Evolutionary conservation across 2,329 filamentous ascomycete genomes (phyloP), one percentile per base, ranked within the genome.

Genomic region (Pseudonectria buxi): DNA sequence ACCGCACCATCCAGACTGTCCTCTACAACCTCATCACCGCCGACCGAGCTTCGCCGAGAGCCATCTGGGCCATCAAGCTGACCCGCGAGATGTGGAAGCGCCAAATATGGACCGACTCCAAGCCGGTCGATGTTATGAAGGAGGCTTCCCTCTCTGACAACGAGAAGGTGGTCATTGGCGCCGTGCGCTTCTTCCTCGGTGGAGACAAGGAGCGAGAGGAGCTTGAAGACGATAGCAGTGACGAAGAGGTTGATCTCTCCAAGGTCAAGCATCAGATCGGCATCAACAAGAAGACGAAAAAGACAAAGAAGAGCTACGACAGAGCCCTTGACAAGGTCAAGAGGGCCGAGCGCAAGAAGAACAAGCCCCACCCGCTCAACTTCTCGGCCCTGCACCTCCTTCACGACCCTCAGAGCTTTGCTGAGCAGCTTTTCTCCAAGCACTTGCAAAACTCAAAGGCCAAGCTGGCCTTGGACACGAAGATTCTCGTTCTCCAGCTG

Each of bases 41-140:
- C 4, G 90, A 98, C 59, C 79, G 84, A 28, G 72, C 83, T 7
- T 94, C 88, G 1, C 74, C 86, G 1, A 92, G 94, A 54, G 87
- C 85, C 4, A 72, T 98, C 32, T 98, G 92, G 92, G 88, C 92
- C 4, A 87, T 95, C 42, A 95, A 95, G 62, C 76, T 98, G 45
- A 94, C 89, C 4, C 76, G 90, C 43, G 92, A 98, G 66, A 69
- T 98, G 55, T 98, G 92, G 92, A 94, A 89, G 64, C 77, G 90
- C 30, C 89, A 95, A 51, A 81, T 96, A 45, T 98, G 92, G 92
- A 87, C 85, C 9, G 92, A 98, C 53, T 78, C 88, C 2, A 92
- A 89, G 59, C 81, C 90, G 0, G 92, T 96, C n/a, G 88, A 95
- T 54, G 86, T 96, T 46, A 96, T 98, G 89, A 94, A 94, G 64